Evolutionary conservation across 768 basidiomycete genomes (phyloP).

Genomic region (Pleurotus djamor): DNA sequence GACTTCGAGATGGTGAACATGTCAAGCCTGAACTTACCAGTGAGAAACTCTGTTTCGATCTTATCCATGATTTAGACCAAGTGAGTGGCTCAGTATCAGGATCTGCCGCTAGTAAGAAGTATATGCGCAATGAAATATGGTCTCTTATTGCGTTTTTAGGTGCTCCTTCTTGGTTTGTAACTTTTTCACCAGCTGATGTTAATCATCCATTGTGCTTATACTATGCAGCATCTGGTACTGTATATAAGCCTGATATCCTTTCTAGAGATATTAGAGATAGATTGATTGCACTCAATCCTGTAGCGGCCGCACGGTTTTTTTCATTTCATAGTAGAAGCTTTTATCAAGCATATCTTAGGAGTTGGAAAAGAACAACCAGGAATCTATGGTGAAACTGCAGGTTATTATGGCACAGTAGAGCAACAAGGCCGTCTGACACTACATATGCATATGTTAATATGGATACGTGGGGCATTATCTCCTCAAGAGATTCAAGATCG

Average conservation of each 20-base stretch:
- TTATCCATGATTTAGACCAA: conserved; percentile 32
- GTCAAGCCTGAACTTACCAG: conserved; percentile 21
- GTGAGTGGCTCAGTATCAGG: conserved; percentile 26
- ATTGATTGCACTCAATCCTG: conserved; percentile 20
- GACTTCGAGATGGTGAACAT: conserved; percentile 19
- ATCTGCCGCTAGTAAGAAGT: conserved; percentile 22
- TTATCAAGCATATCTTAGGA: conserved; percentile 23
- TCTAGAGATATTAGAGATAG: not conserved
- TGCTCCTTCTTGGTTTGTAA: conserved; percentile 9
- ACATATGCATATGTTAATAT: conserved; percentile 25
- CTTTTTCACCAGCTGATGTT: conserved; percentile 8
- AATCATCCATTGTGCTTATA: conserved; percentile 4
- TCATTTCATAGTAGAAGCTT: conserved; percentile 17
- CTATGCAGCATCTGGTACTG: not conserved
- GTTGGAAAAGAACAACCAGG: conserved; percentile 9
- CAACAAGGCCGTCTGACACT: conserved; percentile 25
- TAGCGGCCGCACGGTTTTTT: conserved; percentile 25
- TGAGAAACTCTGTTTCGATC: conserved; percentile 30
- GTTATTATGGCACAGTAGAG: conserved; percentile 30
- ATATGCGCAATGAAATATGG: conserved; percentile 11
- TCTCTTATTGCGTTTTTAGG: conserved; percentile 3
- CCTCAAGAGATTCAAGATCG: conserved; percentile 9
- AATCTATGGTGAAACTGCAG: conserved; percentile 10
- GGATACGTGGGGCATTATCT: conserved; percentile 15
- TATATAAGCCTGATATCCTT: not conserved